These are phyloP conservation scores for Coffea eugenioides DNA, from an alignment of 257 asterid genomes.

Conservation along the genomic window DNA sequence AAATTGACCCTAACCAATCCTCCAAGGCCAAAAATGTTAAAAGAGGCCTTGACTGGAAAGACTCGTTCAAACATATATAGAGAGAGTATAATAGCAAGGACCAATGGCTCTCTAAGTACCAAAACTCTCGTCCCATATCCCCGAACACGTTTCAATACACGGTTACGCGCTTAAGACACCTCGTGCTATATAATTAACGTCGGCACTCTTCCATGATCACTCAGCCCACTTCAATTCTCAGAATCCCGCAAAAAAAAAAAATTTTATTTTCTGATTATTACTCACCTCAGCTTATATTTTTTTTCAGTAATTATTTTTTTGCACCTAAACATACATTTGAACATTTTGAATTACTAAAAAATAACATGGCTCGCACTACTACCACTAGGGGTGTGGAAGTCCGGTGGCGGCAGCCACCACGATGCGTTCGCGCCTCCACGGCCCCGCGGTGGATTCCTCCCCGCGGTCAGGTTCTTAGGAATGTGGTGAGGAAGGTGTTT, in stretches of 20 bases:
- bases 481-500: constrained; percentile 1
- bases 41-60: background rate
- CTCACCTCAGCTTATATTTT: background rate
- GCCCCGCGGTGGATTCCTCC: constrained; percentile 20
- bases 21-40: too few species aligned
- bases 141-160: background rate
- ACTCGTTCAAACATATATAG: background rate
- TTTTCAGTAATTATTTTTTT: background rate
- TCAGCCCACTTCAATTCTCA: background rate
- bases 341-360: too few species aligned
- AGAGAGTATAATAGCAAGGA: background rate
- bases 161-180: constrained; percentile 3
- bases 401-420: background rate
- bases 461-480: constrained; percentile 16
- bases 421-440: background rate
- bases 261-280: too few species aligned
- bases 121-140: background rate
- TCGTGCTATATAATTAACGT: background rate
- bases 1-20: too few species aligned
- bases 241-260: background rate
- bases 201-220: background rate
- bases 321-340: background rate
- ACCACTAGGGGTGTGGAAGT: background rate
- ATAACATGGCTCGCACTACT: background rate
- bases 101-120: background rate